Base-by-base conservation (phyloP, 1,284 basidiomycete species). In the Earliella scabrosa region DNA sequence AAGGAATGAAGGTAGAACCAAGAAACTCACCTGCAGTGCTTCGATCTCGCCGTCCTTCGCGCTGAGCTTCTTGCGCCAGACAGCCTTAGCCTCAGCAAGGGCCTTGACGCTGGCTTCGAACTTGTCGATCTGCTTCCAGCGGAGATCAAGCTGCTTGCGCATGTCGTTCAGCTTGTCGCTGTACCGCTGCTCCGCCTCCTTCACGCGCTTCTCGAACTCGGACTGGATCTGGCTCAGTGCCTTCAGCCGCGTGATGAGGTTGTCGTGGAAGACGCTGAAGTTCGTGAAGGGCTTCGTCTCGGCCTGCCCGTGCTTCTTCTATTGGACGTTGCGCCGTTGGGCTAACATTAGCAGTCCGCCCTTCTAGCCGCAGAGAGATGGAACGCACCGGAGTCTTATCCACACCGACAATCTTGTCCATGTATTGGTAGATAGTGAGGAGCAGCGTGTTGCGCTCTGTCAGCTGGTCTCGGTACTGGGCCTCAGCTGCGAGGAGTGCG, bases 201-300 rank as follows among this genome's bases (percentile, higher is more conserved):
- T 95, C 58, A 83, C 81, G 20, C 92, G 86, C 68, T 87, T 91
- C 67, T 98, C 94, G 70, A 98, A 97, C 66, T 93, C 87, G 24
- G 82, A 69, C 69, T 95, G 88, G 34, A 97, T 90, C 58, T 92
- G 86, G 45, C 86, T 90, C 55, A 98, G 84, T 0, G 86, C 79
- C 64, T 94, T 93, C 45, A 99, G 78, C 7, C 95, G 85, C 1
- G 87, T 85, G 66, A 97, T 87, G n/a, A 99, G 83, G 62, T 93
- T 94, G 72, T 98, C 95, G 64, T 96, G 93, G 82, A 99, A 98
- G 54, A 95, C 88, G 59, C 82, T 78, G 69, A 98, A 98, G 77
- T 97, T 97, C 31, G 92, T 93, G 71, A 93, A 95, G 0, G 94
- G 93, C 67, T 94, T 95, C 2, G 91, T 91, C 70, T 95, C 92